Conservation (phyloP, 768 basidiomycete genomes). For the Lyophyllum semitale region DNA sequence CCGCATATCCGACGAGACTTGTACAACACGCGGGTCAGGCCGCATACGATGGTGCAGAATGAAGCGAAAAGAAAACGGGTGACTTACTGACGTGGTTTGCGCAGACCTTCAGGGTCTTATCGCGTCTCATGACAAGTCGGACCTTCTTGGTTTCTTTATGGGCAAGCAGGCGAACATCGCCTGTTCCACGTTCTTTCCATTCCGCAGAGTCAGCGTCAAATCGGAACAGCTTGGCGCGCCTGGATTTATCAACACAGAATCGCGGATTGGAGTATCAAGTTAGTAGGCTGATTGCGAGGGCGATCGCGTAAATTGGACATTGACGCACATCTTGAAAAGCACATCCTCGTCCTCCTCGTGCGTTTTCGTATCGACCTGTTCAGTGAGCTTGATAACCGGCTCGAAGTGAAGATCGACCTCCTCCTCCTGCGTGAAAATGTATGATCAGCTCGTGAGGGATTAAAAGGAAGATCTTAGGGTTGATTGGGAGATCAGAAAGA, state of each 20-base stretch:
- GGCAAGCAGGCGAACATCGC: slow-evolving; percentile 88
- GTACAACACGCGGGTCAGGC: slow-evolving; percentile 30
- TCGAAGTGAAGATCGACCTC: slow-evolving; percentile 91
- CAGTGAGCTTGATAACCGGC: slow-evolving; percentile 94
- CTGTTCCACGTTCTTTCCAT: slow-evolving; percentile 99
- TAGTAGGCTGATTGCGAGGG: slow-evolving; percentile 30
- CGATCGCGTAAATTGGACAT: slow-evolving; percentile 36
- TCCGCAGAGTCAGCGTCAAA: slow-evolving; percentile 78
- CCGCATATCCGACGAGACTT: slow-evolving; percentile 86
- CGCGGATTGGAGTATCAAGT: slow-evolving; percentile 18
- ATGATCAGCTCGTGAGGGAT: slow-evolving; percentile 12
- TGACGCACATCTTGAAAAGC: slow-evolving; percentile 91
- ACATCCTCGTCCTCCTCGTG: slow-evolving; percentile 92
- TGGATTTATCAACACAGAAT: slow-evolving; percentile 31
- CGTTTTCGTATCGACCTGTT: slow-evolving; percentile 94
- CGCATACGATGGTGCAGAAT: not conserved
- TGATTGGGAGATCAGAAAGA: slow-evolving; percentile 12
- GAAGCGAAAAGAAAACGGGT: slow-evolving; percentile 18
- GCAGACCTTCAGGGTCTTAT: slow-evolving; percentile 99
- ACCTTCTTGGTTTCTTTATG: slow-evolving; percentile 91
- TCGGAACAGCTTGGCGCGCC: slow-evolving; percentile 98
- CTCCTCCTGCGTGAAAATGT: slow-evolving; percentile 53
- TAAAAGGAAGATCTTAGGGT: slow-evolving; percentile 4
- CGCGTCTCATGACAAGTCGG: slow-evolving; percentile 97
- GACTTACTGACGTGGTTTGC: slow-evolving; percentile 91